These are phyloP conservation scores for Leucocoprinus birnbaumii DNA, from an alignment of 768 basidiomycete species.

Conservation along the genomic window DNA sequence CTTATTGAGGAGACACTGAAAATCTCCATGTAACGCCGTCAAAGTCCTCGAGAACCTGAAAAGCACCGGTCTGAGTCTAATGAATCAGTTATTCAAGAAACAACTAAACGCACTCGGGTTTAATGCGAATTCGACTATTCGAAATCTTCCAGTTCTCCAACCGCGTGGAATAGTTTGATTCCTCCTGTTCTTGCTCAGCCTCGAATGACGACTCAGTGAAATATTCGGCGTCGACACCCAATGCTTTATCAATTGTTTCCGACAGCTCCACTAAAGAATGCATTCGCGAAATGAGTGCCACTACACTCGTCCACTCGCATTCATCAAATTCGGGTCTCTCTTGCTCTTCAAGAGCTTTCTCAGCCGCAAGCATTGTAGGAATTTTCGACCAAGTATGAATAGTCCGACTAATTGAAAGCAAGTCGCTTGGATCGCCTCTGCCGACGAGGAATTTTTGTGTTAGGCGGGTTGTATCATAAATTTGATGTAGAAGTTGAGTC, in stretches of 20 bases:
- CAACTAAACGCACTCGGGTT: slow-evolving; percentile 50
- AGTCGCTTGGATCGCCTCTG: slow-evolving; percentile 63
- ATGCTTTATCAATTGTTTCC: slow-evolving; percentile 48
- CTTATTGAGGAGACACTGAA: slow-evolving; percentile 40
- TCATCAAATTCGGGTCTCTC: slow-evolving; percentile 26
- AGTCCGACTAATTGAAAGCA: slow-evolving; percentile 60
- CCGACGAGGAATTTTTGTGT: slow-evolving; percentile 75
- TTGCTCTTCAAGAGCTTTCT: slow-evolving; percentile 48
- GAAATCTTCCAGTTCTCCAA: slow-evolving; percentile 4
- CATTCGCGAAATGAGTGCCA: slow-evolving; percentile 52
- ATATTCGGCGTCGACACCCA: slow-evolving; percentile 25
- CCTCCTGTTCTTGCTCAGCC: slow-evolving; percentile 2
- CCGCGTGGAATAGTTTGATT: neutral
- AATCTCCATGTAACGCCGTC: slow-evolving; percentile 40
- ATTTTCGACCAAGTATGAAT: slow-evolving; percentile 60
- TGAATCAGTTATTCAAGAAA: neutral
- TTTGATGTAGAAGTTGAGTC: slow-evolving; percentile 44
- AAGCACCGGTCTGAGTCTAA: neutral
- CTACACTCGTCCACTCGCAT: slow-evolving; percentile 54
- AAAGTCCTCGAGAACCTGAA: slow-evolving; percentile 61
- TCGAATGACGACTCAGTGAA: slow-evolving; percentile 3
- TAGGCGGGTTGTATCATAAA: slow-evolving; percentile 72
- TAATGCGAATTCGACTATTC: slow-evolving; percentile 41
- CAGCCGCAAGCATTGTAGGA: slow-evolving; percentile 46
- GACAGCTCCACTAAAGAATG: slow-evolving; percentile 49